These are phyloP conservation scores for Kwoniella mangroviensis DNA, from an alignment of 768 basidiomycete genomes.

Conservation along the genomic window DNA sequence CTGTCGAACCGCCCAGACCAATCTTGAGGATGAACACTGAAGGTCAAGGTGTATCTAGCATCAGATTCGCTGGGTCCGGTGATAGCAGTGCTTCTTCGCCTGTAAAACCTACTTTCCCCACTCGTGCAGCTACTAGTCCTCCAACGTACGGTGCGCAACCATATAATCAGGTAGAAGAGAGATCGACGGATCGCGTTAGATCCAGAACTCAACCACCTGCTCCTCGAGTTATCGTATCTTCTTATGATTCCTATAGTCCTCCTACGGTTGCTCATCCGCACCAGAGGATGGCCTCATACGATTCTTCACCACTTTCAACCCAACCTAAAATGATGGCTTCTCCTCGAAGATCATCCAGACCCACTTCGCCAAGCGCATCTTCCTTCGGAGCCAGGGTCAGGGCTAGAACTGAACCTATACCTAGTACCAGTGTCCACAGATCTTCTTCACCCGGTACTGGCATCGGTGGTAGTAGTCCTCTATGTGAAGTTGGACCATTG, in stretches of 20 bases:
- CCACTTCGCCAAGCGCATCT: slow-evolving; percentile 41
- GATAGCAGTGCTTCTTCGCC: slow-evolving; percentile 10
- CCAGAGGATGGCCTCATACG: slow-evolving; percentile 24
- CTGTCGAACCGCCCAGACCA: slow-evolving; percentile 20
- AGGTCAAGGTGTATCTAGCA: slow-evolving; percentile 22
- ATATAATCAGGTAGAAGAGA: neutral
- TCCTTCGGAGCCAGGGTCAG: slow-evolving; percentile 43
- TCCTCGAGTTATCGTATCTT: slow-evolving; percentile 24
- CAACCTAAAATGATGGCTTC: slow-evolving; percentile 15
- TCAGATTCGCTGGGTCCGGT: slow-evolving; percentile 19
- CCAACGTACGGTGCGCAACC: neutral
- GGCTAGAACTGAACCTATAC: slow-evolving; percentile 15
- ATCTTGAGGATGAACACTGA: slow-evolving; percentile 28
- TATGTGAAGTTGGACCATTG: slow-evolving; percentile 5
- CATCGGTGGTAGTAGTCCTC: neutral
- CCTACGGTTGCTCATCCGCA: slow-evolving; percentile 7
- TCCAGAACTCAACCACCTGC: slow-evolving; percentile 10
- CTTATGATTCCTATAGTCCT: slow-evolving; percentile 20
- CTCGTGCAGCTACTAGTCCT: neutral
- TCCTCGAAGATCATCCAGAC: slow-evolving; percentile 33
- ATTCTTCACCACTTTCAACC: slow-evolving; percentile 14
- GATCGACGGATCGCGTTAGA: slow-evolving; percentile 7
- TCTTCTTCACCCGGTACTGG: neutral
- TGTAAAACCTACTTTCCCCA: slow-evolving; percentile 1
- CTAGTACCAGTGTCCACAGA: neutral